Conservation (phyloP, 164 flowering plant species). For the Stephania cephalantha region DNA sequence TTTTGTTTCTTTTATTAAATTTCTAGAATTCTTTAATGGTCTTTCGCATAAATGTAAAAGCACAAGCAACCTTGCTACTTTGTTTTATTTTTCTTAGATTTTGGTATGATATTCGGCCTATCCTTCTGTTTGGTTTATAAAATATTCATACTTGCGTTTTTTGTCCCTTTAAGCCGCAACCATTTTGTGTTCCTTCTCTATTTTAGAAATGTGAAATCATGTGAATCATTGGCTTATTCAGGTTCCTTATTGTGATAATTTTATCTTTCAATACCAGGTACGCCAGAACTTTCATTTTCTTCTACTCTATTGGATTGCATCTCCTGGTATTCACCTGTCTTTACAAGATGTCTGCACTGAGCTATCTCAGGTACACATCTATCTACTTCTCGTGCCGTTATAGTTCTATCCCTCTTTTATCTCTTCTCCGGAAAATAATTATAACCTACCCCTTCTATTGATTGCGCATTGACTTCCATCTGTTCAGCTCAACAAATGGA, state of each 20-base stretch:
- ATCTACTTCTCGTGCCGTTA: not conserved
- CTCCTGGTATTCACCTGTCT: conserved; percentile 84
- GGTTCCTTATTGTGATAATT: not conserved
- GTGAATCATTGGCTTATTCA: too few relatives aligned
- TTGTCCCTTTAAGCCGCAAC: too few relatives aligned
- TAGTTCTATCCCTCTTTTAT: not conserved
- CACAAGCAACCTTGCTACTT: not conserved
- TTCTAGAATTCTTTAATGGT: not conserved
- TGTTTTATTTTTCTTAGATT: too few relatives aligned
- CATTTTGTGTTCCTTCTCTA: too few relatives aligned
- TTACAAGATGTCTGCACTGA: conserved; percentile 86
- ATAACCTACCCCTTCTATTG: not conserved
- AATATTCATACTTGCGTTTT: too few relatives aligned
- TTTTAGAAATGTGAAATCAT: too few relatives aligned
- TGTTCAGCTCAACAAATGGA: conserved; percentile 12
- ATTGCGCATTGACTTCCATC: not conserved
- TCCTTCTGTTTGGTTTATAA: too few relatives aligned
- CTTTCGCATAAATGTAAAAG: not conserved
- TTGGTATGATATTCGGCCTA: too few relatives aligned
- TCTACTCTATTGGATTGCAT: conserved; percentile 95
- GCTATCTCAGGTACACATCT: conserved; percentile 54
- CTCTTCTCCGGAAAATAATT: not conserved
- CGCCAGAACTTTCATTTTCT: conserved; percentile 86
- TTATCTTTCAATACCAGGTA: conserved; percentile 41
- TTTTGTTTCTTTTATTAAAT: conserved; percentile 1